These are phyloP conservation scores for Theileria annulata DNA, from an alignment of 169 alveolate species.

Conservation along the genomic window DNA sequence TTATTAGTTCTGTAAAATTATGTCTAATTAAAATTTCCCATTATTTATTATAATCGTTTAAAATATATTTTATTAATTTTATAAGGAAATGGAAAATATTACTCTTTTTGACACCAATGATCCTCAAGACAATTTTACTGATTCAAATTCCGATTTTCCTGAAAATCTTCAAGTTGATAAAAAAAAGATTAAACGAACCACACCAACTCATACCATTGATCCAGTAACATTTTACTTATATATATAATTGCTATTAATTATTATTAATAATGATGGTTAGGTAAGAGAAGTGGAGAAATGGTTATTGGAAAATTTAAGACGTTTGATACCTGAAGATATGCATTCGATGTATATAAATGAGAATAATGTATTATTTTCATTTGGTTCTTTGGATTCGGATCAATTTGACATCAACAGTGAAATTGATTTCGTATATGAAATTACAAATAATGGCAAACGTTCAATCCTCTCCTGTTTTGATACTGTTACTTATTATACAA, in stretches of 20 bases:
- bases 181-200: background rate
- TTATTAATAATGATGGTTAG: too few relatives aligned
- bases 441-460: conserved; percentile 43
- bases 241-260: too few relatives aligned
- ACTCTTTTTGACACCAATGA: background rate
- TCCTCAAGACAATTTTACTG: background rate
- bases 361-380: conserved; percentile 50
- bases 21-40: too few relatives aligned
- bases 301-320: conserved; percentile 30
- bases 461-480: conserved; percentile 40
- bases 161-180: background rate
- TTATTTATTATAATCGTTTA: too few relatives aligned
- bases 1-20: too few relatives aligned
- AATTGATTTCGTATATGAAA: conserved; percentile 9
- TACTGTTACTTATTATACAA: conserved; percentile 32
- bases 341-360: conserved; percentile 58
- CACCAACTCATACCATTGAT: background rate
- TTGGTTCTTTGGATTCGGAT: background rate
- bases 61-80: too few relatives aligned
- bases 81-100: background rate
- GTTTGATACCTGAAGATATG: conserved; percentile 50
- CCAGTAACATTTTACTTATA: too few relatives aligned
- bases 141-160: background rate
- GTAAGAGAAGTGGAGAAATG: conserved; percentile 40
- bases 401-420: background rate